Base-by-base conservation (phyloP, 2,329 filamentous ascomycete genomes). In the Thermomyces lanuginosus region DNA sequence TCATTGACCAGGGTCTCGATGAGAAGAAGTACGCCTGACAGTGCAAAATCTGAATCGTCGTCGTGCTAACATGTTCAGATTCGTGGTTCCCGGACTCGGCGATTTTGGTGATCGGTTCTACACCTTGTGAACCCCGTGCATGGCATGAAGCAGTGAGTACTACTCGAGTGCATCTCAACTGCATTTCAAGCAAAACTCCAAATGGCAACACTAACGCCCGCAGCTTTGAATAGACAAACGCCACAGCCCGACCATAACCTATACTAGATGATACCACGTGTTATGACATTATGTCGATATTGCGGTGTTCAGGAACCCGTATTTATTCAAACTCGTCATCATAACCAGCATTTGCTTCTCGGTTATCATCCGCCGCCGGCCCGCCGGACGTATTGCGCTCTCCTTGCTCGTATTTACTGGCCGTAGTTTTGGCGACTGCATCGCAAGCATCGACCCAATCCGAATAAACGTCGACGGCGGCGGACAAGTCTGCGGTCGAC, bases 401-500 rank as follows among this genome's bases (percentile, higher is more conserved):
- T 27, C 21, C 34, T 17, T 36, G 40, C 28, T 49, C 48, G 23
- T 50, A 48, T 25, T 45, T 45, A 27, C 43, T 46, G 21, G 59
- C 63, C 11, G 63, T 60, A 33, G 72, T 63, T 44, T 77, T 74
- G 9, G 73, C 73, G 26, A 79, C 74, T 4, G 69, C 64, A 46
- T 81, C 76, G 48, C 75, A 79, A n/a, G 89, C 89, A 56, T 98
- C 89, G 36, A 98, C 81, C 89, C 89, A 98, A 53, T 95, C 89
- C 17, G 81, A 80, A 48, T 98, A 98, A 5, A 98, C 86, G 49
- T 98, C 89, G 24, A 98, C 83, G 0, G 82, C 71, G 8, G 79
- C 80, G 14, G 81, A 91, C 14, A 95, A 72, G 52, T 91, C 82
- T 92, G 35, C 11, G 9, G n/a, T n/a, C n/a, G 21, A 23, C 6